phyloP scores from a whole-genome alignment of 345 rosid species.

The Erucastrum elatum region DNA sequence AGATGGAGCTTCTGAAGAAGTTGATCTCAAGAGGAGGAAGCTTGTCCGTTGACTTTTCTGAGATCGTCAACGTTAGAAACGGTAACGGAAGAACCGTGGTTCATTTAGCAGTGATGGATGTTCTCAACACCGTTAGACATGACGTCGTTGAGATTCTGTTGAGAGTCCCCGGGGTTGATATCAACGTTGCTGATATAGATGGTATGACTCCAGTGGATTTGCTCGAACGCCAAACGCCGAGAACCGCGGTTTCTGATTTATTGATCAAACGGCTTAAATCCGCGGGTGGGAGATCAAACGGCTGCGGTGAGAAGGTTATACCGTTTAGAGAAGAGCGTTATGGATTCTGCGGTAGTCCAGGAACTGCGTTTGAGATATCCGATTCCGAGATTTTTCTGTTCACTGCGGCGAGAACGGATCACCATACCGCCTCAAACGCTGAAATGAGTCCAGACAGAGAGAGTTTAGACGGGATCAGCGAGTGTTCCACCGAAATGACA shows the following conservation, averaged over 20 bases:
- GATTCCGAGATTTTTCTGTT: constrained; percentile 87
- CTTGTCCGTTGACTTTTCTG: constrained; percentile 39
- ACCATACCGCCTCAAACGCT: background rate
- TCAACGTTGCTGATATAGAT: constrained; percentile 63
- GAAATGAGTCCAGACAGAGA: constrained; percentile 29
- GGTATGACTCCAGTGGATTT: constrained; percentile 85
- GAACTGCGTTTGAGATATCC: constrained; percentile 75
- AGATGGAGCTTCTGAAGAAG: constrained; percentile 69
- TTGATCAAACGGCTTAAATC: constrained; percentile 75
- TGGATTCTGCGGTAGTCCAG: constrained; percentile 71
- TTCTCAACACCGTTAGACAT: constrained; percentile 48
- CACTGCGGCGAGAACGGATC: constrained; percentile 46
- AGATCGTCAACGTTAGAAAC: constrained; percentile 63
- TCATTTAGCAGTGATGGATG: constrained; percentile 76
- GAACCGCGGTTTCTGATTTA: constrained; percentile 66
- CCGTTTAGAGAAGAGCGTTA: constrained; percentile 59
- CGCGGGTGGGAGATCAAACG: constrained; percentile 70
- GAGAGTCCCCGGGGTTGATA: constrained; percentile 52
- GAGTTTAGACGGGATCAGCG: constrained; percentile 36
- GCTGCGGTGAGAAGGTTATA: constrained; percentile 44
- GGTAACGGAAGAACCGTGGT: constrained; percentile 72
- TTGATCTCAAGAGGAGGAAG: constrained; percentile 43
- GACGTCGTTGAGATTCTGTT: constrained; percentile 69
- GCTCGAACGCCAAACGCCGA: constrained; percentile 63
- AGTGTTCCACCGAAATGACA: constrained; percentile 25